Base-by-base conservation (phyloP, 352 stramenopile species). In the Phytophthora tubulina region DNA sequence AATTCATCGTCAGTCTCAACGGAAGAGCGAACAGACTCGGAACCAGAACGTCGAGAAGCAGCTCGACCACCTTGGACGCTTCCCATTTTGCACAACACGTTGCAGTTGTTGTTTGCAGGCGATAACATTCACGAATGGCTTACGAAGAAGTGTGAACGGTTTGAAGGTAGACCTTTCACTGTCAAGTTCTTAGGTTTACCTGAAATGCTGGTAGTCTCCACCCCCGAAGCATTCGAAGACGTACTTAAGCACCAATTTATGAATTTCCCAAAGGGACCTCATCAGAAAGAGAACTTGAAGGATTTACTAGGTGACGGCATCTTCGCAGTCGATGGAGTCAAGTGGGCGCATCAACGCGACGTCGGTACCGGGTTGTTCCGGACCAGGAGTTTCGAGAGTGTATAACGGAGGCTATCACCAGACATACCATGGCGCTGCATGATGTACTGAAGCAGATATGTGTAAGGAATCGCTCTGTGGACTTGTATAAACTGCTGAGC, bases 291-390 rank as follows among this genome's bases (percentile, higher is more conserved):
- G 27, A 76, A 73, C 35, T 48, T 91, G 52, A 44, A 57, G 8
- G 81, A 93, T 30, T 42, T 96, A 15, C 66, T 96, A 2, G 85
- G 88, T 52, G 55, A 84, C 17, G 89, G 88, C 52, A 91, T 96
- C 60, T 92, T 96, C 52, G 67, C 68, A 8, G 70, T 78, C 9
- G 88, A 96, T 55, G 84, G 82, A 8, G 60, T 76, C 21, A 66
- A 63, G 31, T 96, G 88, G 89, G 70, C 78, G 11, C 72, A 88
- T 31, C 86, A 96, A 56, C 85, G 89, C 48, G 94, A 95, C 70
- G 82, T 76, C 2, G 84, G 90, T 53, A 94, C 82, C 30, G 86
- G 92, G 33, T 86, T 98, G 21, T 96, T 96, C 52, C 90, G 81
- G 11, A 83, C 65, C 70, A 74, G 0, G 57, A 76, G 38, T 41